Conservation (phyloP, 371 early-diverging fungal species). For the Haplosporangium sp. region DNA sequence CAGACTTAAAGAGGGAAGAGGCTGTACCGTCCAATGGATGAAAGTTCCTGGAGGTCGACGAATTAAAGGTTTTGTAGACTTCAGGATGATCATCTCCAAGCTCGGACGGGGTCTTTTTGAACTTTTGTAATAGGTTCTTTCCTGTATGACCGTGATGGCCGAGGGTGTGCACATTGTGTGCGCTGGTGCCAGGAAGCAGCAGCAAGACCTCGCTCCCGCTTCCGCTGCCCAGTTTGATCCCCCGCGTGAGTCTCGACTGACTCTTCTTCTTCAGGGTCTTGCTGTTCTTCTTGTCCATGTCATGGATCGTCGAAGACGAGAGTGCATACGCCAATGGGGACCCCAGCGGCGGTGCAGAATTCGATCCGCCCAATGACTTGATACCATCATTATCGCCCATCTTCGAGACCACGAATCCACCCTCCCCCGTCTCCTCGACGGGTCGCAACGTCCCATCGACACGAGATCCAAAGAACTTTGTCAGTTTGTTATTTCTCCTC, state of each 20-base stretch:
- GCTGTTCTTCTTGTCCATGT: constrained; percentile 25
- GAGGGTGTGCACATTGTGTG: too few relatives aligned
- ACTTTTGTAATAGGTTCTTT: constrained; percentile 27
- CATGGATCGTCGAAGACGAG: constrained; percentile 42
- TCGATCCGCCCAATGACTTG: constrained; percentile 1
- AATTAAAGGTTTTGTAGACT: constrained; percentile 4
- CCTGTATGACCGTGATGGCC: constrained; percentile 5
- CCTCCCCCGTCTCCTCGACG: constrained; percentile 27
- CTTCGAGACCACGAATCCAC: not conserved
- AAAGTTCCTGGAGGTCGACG: not conserved
- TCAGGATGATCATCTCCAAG: constrained; percentile 1
- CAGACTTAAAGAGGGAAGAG: not conserved
- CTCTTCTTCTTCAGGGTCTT: constrained; percentile 16
- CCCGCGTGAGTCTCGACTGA: not conserved
- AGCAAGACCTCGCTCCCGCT: constrained; percentile 8
- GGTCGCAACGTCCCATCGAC: constrained; percentile 50
- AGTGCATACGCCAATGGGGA: constrained; percentile 38
- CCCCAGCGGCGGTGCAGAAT: constrained; percentile 9
- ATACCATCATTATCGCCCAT: not conserved
- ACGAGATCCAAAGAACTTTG: constrained; percentile 52
- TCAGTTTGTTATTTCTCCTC: constrained; percentile 51
- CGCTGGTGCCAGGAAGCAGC: constrained; percentile 4
- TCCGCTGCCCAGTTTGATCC: not conserved
- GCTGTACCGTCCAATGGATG: constrained; percentile 2
- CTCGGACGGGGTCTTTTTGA: constrained; percentile 20